Percentiles rank a stretch among this genome's conserved stretches.
These are phyloP conservation scores for Letharia lupina DNA, from an alignment of 495 filamentous ascomycete genomes.

Conservation along the genomic window DNA sequence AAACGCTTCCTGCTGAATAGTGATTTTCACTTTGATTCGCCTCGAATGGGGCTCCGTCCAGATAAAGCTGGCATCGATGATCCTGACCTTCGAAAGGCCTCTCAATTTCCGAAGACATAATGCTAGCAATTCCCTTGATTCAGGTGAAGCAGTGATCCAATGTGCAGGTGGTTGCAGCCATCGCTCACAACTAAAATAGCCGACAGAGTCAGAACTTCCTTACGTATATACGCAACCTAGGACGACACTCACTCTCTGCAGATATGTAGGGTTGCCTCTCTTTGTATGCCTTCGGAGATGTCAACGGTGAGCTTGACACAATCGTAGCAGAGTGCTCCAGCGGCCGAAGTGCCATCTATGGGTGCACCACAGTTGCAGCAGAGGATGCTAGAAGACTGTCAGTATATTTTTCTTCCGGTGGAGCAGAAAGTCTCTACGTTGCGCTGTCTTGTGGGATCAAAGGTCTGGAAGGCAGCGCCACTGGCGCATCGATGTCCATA, in stretches of 20 bases:
- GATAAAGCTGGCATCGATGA: constrained; percentile 91
- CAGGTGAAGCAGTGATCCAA: constrained; percentile 74
- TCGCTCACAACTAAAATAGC: constrained; percentile 54
- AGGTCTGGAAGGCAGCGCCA: constrained; percentile 44
- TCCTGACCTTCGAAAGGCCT: constrained; percentile 75
- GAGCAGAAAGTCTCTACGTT: constrained; percentile 44
- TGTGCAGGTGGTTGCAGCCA: constrained; percentile 81
- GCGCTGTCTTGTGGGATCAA: constrained; percentile 42
- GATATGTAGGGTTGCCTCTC: constrained; percentile 72
- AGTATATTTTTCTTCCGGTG: constrained; percentile 13
- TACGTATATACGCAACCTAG: not conserved
- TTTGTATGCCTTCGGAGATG: constrained; percentile 83
- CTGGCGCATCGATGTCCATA: constrained; percentile 63
- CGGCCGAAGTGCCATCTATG: constrained; percentile 82
- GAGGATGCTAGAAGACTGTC: constrained; percentile 54
- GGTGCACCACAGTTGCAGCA: constrained; percentile 91
- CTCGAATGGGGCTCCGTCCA: constrained; percentile 97
- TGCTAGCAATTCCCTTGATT: constrained; percentile 84
- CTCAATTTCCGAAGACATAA: constrained; percentile 76
- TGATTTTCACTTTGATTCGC: constrained; percentile 85
- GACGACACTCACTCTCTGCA: constrained; percentile 52
- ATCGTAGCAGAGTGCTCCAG: constrained; percentile 85
- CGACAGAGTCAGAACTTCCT: not conserved
- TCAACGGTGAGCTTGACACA: constrained; percentile 90
- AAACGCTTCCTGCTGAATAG: constrained; percentile 72